These are phyloP conservation scores for Alternaria brassicicola DNA, from an alignment of 2,329 filamentous ascomycete genomes.

Conservation along the genomic window DNA sequence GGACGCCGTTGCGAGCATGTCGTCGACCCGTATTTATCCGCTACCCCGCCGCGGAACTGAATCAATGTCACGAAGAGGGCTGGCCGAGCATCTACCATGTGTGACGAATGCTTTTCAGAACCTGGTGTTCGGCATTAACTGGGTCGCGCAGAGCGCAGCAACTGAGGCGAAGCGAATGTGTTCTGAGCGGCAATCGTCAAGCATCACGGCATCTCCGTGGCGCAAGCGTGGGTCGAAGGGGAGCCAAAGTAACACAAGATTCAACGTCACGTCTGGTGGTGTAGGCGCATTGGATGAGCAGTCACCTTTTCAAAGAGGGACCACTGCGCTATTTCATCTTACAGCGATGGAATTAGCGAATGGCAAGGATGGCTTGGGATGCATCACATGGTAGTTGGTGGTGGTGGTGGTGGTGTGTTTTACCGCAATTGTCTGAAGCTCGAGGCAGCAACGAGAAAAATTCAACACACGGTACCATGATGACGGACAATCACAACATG, in stretches of 20 bases:
- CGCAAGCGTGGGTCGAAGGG: neutral
- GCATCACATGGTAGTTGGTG: neutral
- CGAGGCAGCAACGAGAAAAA: slow-evolving; percentile 4
- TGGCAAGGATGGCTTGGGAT: neutral
- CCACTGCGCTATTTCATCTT: slow-evolving; percentile 14
- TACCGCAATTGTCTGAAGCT: neutral
- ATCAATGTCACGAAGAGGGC: neutral
- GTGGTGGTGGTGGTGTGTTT: neutral
- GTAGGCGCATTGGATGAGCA: slow-evolving; percentile 22
- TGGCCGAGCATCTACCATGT: slow-evolving; percentile 11
- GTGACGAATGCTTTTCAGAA: slow-evolving; percentile 14
- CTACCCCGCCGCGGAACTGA: slow-evolving; percentile 1
- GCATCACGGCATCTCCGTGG: slow-evolving; percentile 7
- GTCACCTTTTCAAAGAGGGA: slow-evolving; percentile 3
- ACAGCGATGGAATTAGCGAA: neutral
- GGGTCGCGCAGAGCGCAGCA: slow-evolving; percentile 8
- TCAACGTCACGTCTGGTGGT: slow-evolving; percentile 14
- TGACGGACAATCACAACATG: slow-evolving; percentile 11
- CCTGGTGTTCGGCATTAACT: slow-evolving; percentile 18
- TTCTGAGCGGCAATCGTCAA: neutral
- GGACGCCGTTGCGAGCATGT: neutral
- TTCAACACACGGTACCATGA: neutral
- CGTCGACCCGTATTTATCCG: neutral
- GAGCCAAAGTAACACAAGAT: slow-evolving; percentile 13
- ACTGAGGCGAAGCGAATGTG: neutral